Percentiles rank a stretch among this genome's conserved stretches.
phyloP scores from a whole-genome alignment of 768 basidiomycete species.

The Pisolithus orientalis region DNA sequence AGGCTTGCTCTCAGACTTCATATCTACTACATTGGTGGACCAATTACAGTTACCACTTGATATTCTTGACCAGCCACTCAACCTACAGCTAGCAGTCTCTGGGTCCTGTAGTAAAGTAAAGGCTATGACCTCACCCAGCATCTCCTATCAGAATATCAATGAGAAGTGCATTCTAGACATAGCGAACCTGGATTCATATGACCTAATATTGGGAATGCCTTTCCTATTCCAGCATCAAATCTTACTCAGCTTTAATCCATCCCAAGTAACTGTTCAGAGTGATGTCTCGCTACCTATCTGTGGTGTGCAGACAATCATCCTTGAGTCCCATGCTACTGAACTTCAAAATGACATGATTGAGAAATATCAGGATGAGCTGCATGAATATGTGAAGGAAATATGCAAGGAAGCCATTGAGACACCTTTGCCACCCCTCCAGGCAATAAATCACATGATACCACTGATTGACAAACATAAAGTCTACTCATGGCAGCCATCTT shows the following conservation, averaged over 20 bases:
- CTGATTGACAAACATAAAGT: conserved; percentile 25
- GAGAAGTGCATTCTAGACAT: too few relatives aligned
- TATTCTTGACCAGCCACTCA: conserved; percentile 18
- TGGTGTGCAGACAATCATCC: not conserved
- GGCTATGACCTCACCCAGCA: not conserved
- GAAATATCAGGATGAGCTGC: conserved; percentile 7
- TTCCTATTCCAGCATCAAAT: too few relatives aligned
- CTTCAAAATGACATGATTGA: conserved; percentile 3
- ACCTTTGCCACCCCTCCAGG: conserved; percentile 23
- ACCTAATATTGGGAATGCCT: too few relatives aligned
- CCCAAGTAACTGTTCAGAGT: too few relatives aligned
- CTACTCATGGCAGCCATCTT: conserved; percentile 29
- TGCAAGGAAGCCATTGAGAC: conserved; percentile 24
- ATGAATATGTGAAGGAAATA: conserved; percentile 16
- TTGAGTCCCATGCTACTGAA: not conserved
- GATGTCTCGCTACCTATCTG: too few relatives aligned
- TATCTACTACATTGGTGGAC: conserved; percentile 22
- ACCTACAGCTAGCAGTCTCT: conserved; percentile 23
- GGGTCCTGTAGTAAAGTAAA: conserved; percentile 17
- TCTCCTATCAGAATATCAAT: too few relatives aligned
- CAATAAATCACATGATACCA: conserved; percentile 32
- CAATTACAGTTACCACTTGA: conserved; percentile 12
- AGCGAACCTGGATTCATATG: too few relatives aligned
- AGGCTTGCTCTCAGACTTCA: conserved; percentile 26
- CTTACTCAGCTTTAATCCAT: too few relatives aligned